Percentiles rank a stretch among this genome's conserved stretches.
phyloP scores from a whole-genome alignment of 805 yeast species.

The Metschnikowia sp. region DNA sequence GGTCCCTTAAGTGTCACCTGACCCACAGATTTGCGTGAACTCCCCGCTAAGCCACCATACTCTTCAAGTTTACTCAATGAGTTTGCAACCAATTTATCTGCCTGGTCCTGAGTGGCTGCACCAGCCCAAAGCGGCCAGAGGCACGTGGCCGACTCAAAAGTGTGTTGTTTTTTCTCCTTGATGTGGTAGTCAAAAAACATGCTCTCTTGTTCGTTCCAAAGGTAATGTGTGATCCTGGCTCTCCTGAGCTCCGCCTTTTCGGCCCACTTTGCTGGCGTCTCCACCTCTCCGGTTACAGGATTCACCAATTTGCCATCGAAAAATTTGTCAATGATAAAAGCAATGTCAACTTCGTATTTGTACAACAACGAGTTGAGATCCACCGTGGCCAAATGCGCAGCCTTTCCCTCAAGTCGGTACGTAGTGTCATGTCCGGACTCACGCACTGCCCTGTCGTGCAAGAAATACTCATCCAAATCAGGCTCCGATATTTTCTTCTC shows the following conservation, averaged over 20 bases:
- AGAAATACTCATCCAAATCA: constrained; percentile 78
- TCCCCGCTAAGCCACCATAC: constrained; percentile 85
- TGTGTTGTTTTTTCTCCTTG: constrained; percentile 48
- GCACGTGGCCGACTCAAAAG: constrained; percentile 82
- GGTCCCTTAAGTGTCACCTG: constrained; percentile 66
- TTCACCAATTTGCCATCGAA: constrained; percentile 48
- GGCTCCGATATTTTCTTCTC: constrained; percentile 66
- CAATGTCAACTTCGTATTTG: constrained; percentile 88
- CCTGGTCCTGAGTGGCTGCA: constrained; percentile 62
- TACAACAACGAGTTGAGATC: constrained; percentile 83
- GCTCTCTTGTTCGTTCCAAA: constrained; percentile 81
- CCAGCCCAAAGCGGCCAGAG: constrained; percentile 93
- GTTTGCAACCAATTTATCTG: constrained; percentile 51
- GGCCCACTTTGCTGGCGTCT: constrained; percentile 59
- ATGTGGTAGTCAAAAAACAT: constrained; percentile 84
- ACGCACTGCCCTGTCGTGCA: constrained; percentile 91
- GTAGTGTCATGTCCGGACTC: constrained; percentile 97
- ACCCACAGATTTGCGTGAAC: constrained; percentile 74
- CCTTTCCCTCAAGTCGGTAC: constrained; percentile 82
- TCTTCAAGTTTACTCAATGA: constrained; percentile 73
- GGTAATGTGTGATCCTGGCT: constrained; percentile 55
- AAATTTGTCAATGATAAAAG: constrained; percentile 51
- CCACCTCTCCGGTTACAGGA: constrained; percentile 25
- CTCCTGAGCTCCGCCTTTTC: constrained; percentile 54
- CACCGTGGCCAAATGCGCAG: constrained; percentile 87